Conservation (phyloP, 345 rosid species). For the Lumnitzera littorea region DNA sequence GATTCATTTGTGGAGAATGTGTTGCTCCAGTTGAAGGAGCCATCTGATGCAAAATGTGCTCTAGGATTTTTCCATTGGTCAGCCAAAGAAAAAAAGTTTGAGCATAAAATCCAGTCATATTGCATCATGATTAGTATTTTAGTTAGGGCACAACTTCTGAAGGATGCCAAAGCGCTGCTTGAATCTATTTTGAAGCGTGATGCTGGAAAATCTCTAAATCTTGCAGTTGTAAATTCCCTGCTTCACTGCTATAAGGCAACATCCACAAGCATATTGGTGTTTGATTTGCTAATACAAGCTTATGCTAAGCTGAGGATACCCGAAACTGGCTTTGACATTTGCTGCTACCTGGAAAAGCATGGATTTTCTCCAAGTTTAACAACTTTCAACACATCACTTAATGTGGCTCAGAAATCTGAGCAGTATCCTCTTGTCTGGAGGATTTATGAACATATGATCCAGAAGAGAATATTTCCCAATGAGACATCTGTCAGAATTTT, state of each 20-base stretch:
- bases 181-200: slow-evolving; percentile 41
- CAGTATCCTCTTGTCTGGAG: slow-evolving; percentile 47
- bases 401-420: slow-evolving; percentile 49
- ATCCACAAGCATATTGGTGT: slow-evolving; percentile 43
- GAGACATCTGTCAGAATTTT: slow-evolving; percentile 34
- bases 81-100: slow-evolving; percentile 29
- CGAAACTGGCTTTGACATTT: slow-evolving; percentile 55
- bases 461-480: slow-evolving; percentile 41
- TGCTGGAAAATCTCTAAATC: slow-evolving; percentile 12
- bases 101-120: slow-evolving; percentile 43
- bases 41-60: slow-evolving; percentile 53
- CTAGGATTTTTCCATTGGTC: slow-evolving; percentile 80
- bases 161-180: slow-evolving; percentile 59
- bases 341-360: slow-evolving; percentile 31
- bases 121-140: slow-evolving; percentile 50
- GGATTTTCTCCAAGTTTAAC: slow-evolving; percentile 47
- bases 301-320: slow-evolving; percentile 54
- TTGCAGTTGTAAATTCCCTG: slow-evolving; percentile 39
- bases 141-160: slow-evolving; percentile 38
- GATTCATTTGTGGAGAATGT: slow-evolving; percentile 32
- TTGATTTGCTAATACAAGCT: slow-evolving; percentile 57
- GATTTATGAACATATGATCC: slow-evolving; percentile 55
- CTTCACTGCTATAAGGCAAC: slow-evolving; percentile 31
- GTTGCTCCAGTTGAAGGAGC: slow-evolving; percentile 56
- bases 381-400: slow-evolving; percentile 52